Evolutionary conservation across 148 eudicot genomes (phyloP).

Genomic region (Pharnaceum exiguum): DNA sequence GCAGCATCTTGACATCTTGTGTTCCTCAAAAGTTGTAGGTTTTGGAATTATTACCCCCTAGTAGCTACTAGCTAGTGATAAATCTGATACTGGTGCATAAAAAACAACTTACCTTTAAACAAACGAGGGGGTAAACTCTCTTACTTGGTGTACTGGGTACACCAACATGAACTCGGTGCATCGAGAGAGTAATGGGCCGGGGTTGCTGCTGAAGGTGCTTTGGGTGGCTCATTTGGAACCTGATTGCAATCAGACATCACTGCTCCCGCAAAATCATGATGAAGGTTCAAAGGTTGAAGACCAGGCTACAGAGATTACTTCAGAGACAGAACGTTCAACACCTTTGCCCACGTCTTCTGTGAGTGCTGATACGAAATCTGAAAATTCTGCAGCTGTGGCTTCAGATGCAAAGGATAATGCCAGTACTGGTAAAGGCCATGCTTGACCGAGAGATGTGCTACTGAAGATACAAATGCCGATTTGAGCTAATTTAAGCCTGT

Average conservation of each 20-base stretch:
- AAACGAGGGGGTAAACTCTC: too few relatives aligned
- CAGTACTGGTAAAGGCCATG: constrained; percentile 16
- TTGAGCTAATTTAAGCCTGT: too few relatives aligned
- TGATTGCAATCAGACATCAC: constrained; percentile 9
- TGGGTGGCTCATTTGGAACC: constrained; percentile 10
- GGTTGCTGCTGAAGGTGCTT: constrained; percentile 12
- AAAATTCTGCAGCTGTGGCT: constrained; percentile 19
- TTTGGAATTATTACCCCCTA: too few relatives aligned
- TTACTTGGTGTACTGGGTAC: too few relatives aligned
- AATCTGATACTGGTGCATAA: too few relatives aligned
- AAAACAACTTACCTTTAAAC: too few relatives aligned
- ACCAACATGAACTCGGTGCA: neutral
- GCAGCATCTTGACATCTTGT: too few relatives aligned
- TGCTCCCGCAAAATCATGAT: constrained; percentile 7
- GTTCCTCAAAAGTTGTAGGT: too few relatives aligned
- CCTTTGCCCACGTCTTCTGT: constrained; percentile 14
- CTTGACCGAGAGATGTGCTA: constrained; percentile 17
- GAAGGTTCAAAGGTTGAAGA: constrained; percentile 8
- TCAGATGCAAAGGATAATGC: constrained; percentile 13
- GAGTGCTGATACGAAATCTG: constrained; percentile 20
- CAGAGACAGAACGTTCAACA: constrained; percentile 10
- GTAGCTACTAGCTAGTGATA: too few relatives aligned
- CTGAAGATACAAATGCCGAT: constrained; percentile 17
- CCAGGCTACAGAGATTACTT: constrained; percentile 4
- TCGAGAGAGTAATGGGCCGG: constrained; percentile 12